Percentiles rank a stretch among this genome's conserved stretches.
Evolutionary conservation across 208 protist species (phyloP).

Genomic region (Acanthamoeba healyi): DNA sequence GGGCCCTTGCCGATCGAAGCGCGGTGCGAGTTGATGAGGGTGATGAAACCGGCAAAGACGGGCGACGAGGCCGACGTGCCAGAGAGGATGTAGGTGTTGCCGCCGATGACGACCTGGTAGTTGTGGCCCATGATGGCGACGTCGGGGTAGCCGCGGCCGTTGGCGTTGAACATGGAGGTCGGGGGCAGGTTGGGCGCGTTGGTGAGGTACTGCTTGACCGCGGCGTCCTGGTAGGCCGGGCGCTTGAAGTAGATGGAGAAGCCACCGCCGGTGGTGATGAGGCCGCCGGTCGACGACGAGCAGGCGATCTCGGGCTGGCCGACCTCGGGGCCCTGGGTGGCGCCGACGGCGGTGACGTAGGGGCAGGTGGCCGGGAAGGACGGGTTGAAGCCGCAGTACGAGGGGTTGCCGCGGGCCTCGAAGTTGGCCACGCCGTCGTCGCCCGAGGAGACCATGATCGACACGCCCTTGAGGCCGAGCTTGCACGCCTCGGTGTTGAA

Average conservation of each 20-base stretch:
- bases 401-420: slow-evolving; percentile 57
- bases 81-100: not conserved
- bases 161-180: slow-evolving; percentile 71
- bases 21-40: slow-evolving; percentile 77
- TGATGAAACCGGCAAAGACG: slow-evolving; percentile 81
- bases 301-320: slow-evolving; percentile 78
- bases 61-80: slow-evolving; percentile 83
- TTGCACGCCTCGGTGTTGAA: slow-evolving; percentile 64
- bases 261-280: slow-evolving; percentile 87
- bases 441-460: slow-evolving; percentile 80
- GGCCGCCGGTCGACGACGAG: slow-evolving; percentile 74
- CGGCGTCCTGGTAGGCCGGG: slow-evolving; percentile 70
- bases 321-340: slow-evolving; percentile 76
- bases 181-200: slow-evolving; percentile 67
- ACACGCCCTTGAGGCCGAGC: slow-evolving; percentile 76
- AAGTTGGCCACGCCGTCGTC: slow-evolving; percentile 81
- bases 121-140: slow-evolving; percentile 82
- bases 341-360: slow-evolving; percentile 84
- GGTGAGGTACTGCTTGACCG: slow-evolving; percentile 75
- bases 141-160: slow-evolving; percentile 84
- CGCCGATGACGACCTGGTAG: slow-evolving; percentile 76
- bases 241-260: slow-evolving; percentile 80
- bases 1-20: slow-evolving; percentile 24
- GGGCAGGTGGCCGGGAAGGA: slow-evolving; percentile 81
- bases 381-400: slow-evolving; percentile 78